phyloP scores from a whole-genome alignment of 331 rosid species.

The Telfairia occidentalis region DNA sequence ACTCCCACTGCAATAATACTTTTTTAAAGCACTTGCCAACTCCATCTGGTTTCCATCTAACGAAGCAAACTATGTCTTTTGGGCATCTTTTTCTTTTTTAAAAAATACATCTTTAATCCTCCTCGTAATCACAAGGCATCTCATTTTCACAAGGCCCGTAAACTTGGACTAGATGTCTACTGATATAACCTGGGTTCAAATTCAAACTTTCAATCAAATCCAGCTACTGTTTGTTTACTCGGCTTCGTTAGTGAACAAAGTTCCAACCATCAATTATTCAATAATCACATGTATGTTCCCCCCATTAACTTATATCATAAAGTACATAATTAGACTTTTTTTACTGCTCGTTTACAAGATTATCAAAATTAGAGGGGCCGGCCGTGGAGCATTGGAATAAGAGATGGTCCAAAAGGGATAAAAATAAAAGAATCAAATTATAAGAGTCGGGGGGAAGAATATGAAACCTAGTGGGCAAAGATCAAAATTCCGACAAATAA shows the following conservation, averaged over 20 bases:
- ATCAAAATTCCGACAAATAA: slow-evolving; percentile 4
- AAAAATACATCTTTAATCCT: not conserved
- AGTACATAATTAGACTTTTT: not conserved
- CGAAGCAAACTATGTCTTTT: slow-evolving; percentile 51
- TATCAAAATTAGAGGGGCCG: not conserved
- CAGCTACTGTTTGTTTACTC: not conserved
- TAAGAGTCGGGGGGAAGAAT: slow-evolving; percentile 1
- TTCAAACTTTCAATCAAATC: not conserved
- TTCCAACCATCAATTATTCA: not conserved
- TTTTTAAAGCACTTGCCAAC: slow-evolving; percentile 49
- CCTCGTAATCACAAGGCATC: slow-evolving; percentile 15
- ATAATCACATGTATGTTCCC: not conserved
- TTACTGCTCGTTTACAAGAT: not conserved
- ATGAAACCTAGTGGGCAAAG: not conserved
- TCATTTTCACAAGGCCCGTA: not conserved
- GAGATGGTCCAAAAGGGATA: slow-evolving; percentile 12
- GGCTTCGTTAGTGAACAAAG: too few relatives aligned
- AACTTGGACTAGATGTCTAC: not conserved
- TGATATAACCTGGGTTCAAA: not conserved
- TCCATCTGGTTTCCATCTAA: slow-evolving; percentile 43
- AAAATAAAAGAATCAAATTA: not conserved
- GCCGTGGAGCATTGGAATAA: slow-evolving; percentile 2
- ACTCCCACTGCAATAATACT: slow-evolving; percentile 24
- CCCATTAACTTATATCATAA: not conserved
- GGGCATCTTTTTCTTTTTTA: slow-evolving; percentile 17